phyloP scores from a whole-genome alignment of 306 rosid species.

The Boehmeria nivea region DNA sequence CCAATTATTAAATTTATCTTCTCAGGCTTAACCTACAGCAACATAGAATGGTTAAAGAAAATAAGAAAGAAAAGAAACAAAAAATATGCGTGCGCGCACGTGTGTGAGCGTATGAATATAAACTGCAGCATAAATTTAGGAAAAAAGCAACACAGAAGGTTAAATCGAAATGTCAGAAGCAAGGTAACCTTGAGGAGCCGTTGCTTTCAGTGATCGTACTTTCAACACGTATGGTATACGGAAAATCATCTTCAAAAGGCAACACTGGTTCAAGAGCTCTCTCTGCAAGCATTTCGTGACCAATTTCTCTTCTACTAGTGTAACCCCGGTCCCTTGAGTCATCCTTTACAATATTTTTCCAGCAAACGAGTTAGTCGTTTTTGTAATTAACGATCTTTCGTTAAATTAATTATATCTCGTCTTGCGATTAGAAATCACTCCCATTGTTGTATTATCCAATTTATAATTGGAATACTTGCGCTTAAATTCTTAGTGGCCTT shows the following conservation, averaged over 20 bases:
- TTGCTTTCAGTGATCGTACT: constrained; percentile 98
- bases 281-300: constrained; percentile 98
- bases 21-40: constrained; percentile 66
- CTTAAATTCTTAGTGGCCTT: no score
- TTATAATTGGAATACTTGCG: no score
- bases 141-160: neutral
- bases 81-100: no score
- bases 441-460: no score
- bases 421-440: no score
- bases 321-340: no score
- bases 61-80: neutral
- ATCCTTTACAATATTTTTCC: no score
- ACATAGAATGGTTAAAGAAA: constrained; percentile 18
- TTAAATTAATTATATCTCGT: no score
- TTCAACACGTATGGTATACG: constrained; percentile 94
- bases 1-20: constrained; percentile 82
- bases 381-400: no score
- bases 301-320: constrained; percentile 98
- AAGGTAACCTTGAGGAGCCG: constrained; percentile 83
- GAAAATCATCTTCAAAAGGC: constrained; percentile 81
- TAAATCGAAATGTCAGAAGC: neutral
- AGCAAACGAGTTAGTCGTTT: no score
- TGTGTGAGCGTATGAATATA: no score
- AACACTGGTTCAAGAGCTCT: constrained; percentile 85
- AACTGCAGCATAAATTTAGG: no score